Percentiles rank a stretch among this genome's conserved stretches.
These are phyloP conservation scores for Somion occarium DNA, from an alignment of 1,284 basidiomycete species.

Conservation along the genomic window DNA sequence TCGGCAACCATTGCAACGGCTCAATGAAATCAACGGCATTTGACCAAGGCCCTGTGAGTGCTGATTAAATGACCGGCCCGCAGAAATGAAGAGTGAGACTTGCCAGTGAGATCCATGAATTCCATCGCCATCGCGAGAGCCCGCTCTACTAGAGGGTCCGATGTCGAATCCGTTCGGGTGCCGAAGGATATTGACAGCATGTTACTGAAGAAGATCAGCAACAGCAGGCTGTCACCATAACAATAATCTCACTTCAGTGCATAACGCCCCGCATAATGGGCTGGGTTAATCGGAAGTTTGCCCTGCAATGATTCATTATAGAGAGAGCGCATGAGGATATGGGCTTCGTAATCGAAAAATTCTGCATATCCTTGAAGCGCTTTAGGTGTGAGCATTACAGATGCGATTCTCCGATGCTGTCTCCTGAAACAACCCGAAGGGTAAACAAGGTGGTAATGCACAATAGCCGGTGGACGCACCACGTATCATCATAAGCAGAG, in stretches of 20 bases:
- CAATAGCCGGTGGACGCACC: constrained; percentile 20
- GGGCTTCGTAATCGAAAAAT: constrained; percentile 33
- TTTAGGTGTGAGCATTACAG: constrained; percentile 25
- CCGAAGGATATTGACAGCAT: constrained; percentile 35
- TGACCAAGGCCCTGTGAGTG: constrained; percentile 32
- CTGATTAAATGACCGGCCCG: constrained; percentile 1
- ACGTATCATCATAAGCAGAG: constrained; percentile 35
- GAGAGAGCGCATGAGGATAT: constrained; percentile 31
- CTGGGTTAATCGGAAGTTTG: constrained; percentile 28
- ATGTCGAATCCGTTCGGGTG: constrained; percentile 29
- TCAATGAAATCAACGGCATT: constrained; percentile 37
- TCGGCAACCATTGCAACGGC: constrained; percentile 33
- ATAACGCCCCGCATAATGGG: constrained; percentile 29
- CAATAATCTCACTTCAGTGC: constrained; percentile 25
- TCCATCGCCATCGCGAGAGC: constrained; percentile 30
- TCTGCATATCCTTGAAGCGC: constrained; percentile 32
- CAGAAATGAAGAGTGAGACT: constrained; percentile 18
- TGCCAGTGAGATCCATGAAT: constrained; percentile 29
- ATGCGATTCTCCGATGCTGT: constrained; percentile 35
- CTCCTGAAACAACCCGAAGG: constrained; percentile 24
- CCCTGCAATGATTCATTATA: constrained; percentile 26
- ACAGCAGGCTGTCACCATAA: neutral
- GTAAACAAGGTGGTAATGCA: neutral
- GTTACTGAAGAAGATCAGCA: constrained; percentile 18
- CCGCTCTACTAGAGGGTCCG: constrained; percentile 26